These are phyloP conservation scores for Boletus rex-veris DNA, from an alignment of 768 basidiomycete species.

Conservation along the genomic window DNA sequence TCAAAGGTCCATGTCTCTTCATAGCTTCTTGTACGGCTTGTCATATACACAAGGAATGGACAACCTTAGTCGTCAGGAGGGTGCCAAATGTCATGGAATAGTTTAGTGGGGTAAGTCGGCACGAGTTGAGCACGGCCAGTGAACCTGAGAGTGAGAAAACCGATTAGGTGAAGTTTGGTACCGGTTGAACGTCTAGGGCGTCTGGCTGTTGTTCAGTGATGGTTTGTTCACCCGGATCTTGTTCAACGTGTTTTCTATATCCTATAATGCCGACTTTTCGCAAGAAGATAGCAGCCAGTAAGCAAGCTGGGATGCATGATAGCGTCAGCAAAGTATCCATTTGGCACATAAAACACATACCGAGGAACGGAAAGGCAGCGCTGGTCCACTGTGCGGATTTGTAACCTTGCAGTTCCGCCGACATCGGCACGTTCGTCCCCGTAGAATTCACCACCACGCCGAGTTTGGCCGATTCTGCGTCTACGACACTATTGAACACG, in stretches of 20 bases:
- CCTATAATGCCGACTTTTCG: slow-evolving; percentile 42
- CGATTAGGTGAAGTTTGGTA: too few species aligned
- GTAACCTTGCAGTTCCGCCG: slow-evolving; percentile 51
- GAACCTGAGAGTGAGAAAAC: background rate
- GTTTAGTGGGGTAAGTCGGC: background rate
- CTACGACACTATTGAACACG: slow-evolving; percentile 57
- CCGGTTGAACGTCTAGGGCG: slow-evolving; percentile 1
- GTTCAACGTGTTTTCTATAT: slow-evolving; percentile 1
- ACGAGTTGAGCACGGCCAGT: background rate
- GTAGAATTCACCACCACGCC: slow-evolving; percentile 32
- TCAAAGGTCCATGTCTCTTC: background rate
- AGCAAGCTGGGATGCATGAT: slow-evolving; percentile 16
- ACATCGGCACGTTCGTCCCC: slow-evolving; percentile 29
- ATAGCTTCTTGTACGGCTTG: slow-evolving; percentile 5
- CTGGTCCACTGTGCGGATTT: slow-evolving; percentile 61
- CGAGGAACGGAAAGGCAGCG: slow-evolving; percentile 58
- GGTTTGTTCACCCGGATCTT: slow-evolving; percentile 23
- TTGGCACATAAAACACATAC: slow-evolving; percentile 28
- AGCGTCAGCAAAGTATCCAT: background rate
- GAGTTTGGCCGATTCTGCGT: slow-evolving; percentile 26
- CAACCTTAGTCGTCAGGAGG: background rate
- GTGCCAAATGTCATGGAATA: background rate
- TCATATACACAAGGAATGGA: background rate
- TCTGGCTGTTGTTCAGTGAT: slow-evolving; percentile 9
- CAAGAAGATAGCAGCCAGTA: slow-evolving; percentile 38